phyloP scores from a whole-genome alignment of 352 stramenopile species.

The Phytophthora multivora region DNA sequence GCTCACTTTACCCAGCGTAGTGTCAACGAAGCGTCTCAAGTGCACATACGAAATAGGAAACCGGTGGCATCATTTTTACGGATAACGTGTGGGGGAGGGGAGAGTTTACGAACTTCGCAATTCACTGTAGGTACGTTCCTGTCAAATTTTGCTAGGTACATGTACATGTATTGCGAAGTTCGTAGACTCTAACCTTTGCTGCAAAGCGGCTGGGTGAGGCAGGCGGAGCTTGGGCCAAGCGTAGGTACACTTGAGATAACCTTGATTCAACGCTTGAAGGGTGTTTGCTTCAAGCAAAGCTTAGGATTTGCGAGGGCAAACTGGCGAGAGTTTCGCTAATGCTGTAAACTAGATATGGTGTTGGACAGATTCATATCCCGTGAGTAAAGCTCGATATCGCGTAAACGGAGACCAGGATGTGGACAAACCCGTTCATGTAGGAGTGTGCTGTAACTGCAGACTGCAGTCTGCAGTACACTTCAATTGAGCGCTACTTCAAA shows the following conservation, averaged over 20 bases:
- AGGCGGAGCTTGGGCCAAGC: neutral
- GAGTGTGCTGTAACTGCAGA: too few species aligned
- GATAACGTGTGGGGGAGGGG: neutral
- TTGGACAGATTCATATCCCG: neutral
- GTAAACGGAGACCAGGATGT: too few species aligned
- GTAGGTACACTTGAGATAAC: neutral
- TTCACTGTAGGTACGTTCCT: too few species aligned
- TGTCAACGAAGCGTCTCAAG: neutral
- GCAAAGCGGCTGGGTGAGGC: too few species aligned
- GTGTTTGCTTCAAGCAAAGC: neutral
- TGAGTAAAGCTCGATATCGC: too few species aligned
- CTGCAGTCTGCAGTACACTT: too few species aligned
- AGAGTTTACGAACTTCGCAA: neutral
- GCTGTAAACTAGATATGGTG: neutral
- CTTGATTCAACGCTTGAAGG: neutral
- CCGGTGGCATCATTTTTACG: neutral
- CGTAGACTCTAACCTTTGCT: too few species aligned
- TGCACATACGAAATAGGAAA: neutral
- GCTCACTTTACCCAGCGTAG: too few species aligned
- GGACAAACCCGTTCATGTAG: too few species aligned
- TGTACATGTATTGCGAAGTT: too few species aligned
- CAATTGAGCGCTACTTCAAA: too few species aligned
- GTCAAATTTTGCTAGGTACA: neutral
- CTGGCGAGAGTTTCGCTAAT: conserved; percentile 8
- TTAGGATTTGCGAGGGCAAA: neutral